phyloP scores from a whole-genome alignment of 2,329 filamentous ascomycete genomes.

The Fusarium palustre region DNA sequence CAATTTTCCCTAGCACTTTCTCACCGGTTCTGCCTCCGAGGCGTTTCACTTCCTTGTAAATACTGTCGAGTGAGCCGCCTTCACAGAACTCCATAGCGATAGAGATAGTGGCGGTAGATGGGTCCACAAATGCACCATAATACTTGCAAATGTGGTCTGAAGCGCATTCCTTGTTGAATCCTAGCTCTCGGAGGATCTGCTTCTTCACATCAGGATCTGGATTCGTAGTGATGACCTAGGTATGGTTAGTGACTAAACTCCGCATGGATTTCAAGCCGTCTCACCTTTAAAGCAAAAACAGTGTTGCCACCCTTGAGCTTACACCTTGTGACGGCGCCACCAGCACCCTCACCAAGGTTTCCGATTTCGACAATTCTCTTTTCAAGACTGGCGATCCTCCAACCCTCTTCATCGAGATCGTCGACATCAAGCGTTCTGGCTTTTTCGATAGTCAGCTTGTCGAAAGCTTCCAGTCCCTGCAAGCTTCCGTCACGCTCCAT shows the following conservation, averaged over 20 bases:
- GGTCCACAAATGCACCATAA: slow-evolving; percentile 96
- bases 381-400: slow-evolving; percentile 91
- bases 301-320: slow-evolving; percentile 92
- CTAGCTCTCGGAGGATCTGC: slow-evolving; percentile 94
- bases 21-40: slow-evolving; percentile 94
- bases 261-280: slow-evolving; percentile 35
- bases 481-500: slow-evolving; percentile 89
- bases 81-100: slow-evolving; percentile 99
- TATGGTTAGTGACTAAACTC: slow-evolving; percentile 26
- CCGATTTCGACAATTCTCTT: slow-evolving; percentile 89
- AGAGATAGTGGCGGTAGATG: slow-evolving; percentile 94
- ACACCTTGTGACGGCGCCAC: slow-evolving; percentile 93
- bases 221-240: slow-evolving; percentile 95
- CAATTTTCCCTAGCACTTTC: slow-evolving; percentile 96
- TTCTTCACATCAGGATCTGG: slow-evolving; percentile 98
- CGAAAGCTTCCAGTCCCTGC: slow-evolving; percentile 80
- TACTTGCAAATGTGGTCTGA: slow-evolving; percentile 97
- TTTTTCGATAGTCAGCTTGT: slow-evolving; percentile 84
- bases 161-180: slow-evolving; percentile 97
- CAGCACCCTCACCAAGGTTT: slow-evolving; percentile 91
- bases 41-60: slow-evolving; percentile 97
- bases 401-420: slow-evolving; percentile 93
- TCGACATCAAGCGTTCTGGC: slow-evolving; percentile 89
- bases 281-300: slow-evolving; percentile 93
- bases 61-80: slow-evolving; percentile 93